A percentile compares a stretch with the other conserved stretches of the same genome.
phyloP scores from a whole-genome alignment of 768 basidiomycete species.

The Hirschioporus abietinus region DNA sequence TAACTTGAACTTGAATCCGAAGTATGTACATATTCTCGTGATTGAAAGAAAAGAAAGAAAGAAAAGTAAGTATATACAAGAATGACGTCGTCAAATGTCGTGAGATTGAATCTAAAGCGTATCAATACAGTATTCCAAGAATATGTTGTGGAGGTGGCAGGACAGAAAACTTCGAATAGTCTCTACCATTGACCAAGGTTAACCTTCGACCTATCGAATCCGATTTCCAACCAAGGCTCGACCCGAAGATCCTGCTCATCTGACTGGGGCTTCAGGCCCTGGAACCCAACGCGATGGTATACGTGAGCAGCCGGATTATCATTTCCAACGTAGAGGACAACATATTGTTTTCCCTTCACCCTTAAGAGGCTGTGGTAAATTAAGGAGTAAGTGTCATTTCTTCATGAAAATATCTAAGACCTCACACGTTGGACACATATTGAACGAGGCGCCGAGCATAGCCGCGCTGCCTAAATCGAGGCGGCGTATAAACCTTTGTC shows the following conservation, averaged over 20 bases:
- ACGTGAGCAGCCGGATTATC: conserved; percentile 51
- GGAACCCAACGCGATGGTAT: conserved; percentile 64
- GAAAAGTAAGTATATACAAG: no score
- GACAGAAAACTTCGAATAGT: not conserved
- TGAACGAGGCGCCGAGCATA: conserved; percentile 61
- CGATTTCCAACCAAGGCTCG: conserved; percentile 57
- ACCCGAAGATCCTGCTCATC: conserved; percentile 27
- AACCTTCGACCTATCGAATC: conserved; percentile 45
- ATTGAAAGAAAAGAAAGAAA: no score
- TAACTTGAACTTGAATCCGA: no score
- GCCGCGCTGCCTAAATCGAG: conserved; percentile 43
- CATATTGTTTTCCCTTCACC: conserved; percentile 30
- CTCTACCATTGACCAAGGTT: conserved; percentile 63
- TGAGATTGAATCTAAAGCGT: no score
- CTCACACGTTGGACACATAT: conserved; percentile 50
- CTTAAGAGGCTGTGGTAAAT: conserved; percentile 25
- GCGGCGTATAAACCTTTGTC: conserved; percentile 66
- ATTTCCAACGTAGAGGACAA: conserved; percentile 66
- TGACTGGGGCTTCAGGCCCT: conserved; percentile 35
- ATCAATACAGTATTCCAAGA: no score
- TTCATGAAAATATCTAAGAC: not conserved
- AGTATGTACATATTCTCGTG: no score
- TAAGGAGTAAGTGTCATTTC: not conserved
- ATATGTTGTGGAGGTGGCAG: not conserved
- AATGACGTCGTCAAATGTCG: no score